Conservation (phyloP, 345 rosid species). For the Turnera subulata region DNA sequence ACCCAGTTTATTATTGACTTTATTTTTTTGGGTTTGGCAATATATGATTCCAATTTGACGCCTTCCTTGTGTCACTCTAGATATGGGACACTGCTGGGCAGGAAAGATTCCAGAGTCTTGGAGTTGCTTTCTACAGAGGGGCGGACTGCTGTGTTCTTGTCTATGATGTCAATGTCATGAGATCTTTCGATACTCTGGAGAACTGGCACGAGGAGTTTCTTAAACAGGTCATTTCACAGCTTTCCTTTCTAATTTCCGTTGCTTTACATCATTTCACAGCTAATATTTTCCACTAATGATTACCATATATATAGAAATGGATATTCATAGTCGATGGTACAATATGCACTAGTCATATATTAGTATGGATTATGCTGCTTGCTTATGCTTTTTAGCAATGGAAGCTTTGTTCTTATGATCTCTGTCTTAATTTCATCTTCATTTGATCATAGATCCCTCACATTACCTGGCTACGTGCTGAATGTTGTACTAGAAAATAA, state of each 20-base stretch:
- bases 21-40: constrained; percentile 12
- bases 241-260: neutral
- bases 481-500: no score
- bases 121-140: constrained; percentile 92
- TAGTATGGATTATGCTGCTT: neutral
- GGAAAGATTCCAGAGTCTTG: constrained; percentile 92
- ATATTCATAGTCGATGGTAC: neutral
- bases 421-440: no score
- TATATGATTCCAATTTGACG: neutral
- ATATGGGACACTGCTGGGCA: constrained; percentile 99
- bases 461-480: no score
- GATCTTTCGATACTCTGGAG: constrained; percentile 81
- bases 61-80: constrained; percentile 24
- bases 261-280: neutral
- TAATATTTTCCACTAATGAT: neutral
- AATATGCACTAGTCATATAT: neutral
- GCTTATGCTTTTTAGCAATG: neutral
- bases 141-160: constrained; percentile 94
- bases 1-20: constrained; percentile 1
- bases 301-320: neutral
- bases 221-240: constrained; percentile 56
- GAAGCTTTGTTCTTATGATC: no score
- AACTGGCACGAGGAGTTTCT: constrained; percentile 97
- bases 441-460: no score
- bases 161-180: constrained; percentile 81